Conservation (phyloP, 163 green algal species). For the Chloroidium sp. region DNA sequence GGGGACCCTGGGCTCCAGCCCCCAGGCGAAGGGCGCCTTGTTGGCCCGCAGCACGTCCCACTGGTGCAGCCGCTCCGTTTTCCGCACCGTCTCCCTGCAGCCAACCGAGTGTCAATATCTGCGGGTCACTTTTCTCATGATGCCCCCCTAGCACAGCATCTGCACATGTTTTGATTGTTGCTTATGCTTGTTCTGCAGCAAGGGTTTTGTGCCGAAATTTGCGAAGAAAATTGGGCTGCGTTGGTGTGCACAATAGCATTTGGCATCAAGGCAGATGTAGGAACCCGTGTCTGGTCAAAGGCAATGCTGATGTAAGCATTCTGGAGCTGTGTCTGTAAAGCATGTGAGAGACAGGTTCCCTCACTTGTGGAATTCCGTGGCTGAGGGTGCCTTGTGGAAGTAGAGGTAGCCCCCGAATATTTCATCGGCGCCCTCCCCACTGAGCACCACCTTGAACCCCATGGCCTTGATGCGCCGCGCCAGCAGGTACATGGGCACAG, state of each 20-base stretch:
- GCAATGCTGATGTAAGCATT: too few relatives aligned
- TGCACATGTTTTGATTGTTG: too few relatives aligned
- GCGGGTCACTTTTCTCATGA: too few relatives aligned
- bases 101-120: neutral
- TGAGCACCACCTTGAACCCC: conserved; percentile 96
- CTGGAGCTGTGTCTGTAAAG: neutral
- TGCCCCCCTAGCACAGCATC: too few relatives aligned
- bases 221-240: too few relatives aligned
- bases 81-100: conserved; percentile 83
- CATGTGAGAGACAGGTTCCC: neutral
- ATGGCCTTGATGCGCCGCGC: conserved; percentile 92
- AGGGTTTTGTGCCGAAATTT: too few relatives aligned
- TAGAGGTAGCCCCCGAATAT: conserved; percentile 98
- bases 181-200: too few relatives aligned
- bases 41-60: conserved; percentile 96
- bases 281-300: too few relatives aligned
- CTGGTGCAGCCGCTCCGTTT: conserved; percentile 85
- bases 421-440: conserved; percentile 93
- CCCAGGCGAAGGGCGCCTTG: conserved; percentile 94
- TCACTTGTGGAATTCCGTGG: conserved; percentile 35
- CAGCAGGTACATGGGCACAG: conserved; percentile 97
- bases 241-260: too few relatives aligned
- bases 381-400: conserved; percentile 96
- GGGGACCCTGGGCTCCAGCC: conserved; percentile 90
- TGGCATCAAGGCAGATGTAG: too few relatives aligned